These are phyloP conservation scores for Plasmopara muralis DNA, from an alignment of 352 stramenopile species.

Conservation along the genomic window DNA sequence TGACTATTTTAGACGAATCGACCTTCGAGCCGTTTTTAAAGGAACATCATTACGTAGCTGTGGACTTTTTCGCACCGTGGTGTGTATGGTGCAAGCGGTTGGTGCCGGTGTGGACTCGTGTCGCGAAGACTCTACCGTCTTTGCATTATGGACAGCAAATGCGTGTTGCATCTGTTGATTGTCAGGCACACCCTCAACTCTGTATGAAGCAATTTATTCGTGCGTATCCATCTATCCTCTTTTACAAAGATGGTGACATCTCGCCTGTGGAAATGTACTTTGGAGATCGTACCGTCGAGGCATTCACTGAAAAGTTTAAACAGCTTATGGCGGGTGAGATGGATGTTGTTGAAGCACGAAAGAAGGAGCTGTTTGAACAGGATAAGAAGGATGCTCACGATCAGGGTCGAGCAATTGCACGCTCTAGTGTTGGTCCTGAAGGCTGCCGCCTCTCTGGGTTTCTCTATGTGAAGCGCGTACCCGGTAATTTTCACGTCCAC, in stretches of 20 bases:
- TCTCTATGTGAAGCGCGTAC: conserved; percentile 88
- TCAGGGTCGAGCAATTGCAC: conserved; percentile 56
- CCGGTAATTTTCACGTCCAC: conserved; percentile 98
- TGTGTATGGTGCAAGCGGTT: conserved; percentile 97
- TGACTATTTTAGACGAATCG: conserved; percentile 69
- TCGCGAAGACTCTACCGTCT: conserved; percentile 84
- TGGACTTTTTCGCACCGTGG: conserved; percentile 95
- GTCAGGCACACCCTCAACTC: conserved; percentile 87
- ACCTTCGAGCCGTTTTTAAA: conserved; percentile 91
- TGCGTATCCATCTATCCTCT: conserved; percentile 95
- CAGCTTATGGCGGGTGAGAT: conserved; percentile 72
- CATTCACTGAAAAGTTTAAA: conserved; percentile 89
- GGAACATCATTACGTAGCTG: conserved; percentile 93
- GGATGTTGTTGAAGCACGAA: conserved; percentile 69
- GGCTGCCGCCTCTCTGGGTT: conserved; percentile 74
- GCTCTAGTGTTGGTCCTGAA: conserved; percentile 51
- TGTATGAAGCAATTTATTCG: conserved; percentile 94
- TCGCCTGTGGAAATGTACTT: conserved; percentile 94
- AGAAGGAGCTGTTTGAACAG: conserved; percentile 92
- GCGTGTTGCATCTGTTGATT: conserved; percentile 89
- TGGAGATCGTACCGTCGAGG: conserved; percentile 89
- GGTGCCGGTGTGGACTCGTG: conserved; percentile 94
- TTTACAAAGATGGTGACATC: conserved; percentile 90
- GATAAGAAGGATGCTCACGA: conserved; percentile 81
- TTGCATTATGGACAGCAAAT: conserved; percentile 81